phyloP scores from a whole-genome alignment of 352 stramenopile genomes.

The Globisporangium okanoganense region DNA sequence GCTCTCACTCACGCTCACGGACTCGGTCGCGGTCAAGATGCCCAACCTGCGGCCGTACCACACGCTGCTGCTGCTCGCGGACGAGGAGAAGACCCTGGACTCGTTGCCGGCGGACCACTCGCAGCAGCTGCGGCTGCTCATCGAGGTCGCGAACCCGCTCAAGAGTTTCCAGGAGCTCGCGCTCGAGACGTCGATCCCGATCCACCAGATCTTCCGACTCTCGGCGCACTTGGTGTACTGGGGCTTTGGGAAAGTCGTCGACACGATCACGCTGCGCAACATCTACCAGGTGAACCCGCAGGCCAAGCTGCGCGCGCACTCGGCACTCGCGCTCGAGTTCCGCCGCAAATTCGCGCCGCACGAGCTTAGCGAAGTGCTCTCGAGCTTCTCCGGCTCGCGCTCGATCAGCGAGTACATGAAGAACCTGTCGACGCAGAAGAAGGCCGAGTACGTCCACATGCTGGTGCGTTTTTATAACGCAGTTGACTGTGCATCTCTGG shows the following conservation, averaged over 20 bases:
- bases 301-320: conserved; percentile 44
- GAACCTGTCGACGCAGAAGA: conserved; percentile 51
- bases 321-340: conserved; percentile 63
- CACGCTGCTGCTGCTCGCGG: conserved; percentile 65
- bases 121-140: conserved; percentile 67
- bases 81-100: conserved; percentile 60
- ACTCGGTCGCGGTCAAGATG: conserved; percentile 56
- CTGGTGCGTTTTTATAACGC: conserved; percentile 30
- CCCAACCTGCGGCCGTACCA: conserved; percentile 78
- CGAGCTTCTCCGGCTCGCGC: conserved; percentile 64
- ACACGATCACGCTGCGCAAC: conserved; percentile 84
- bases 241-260: conserved; percentile 74
- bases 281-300: conserved; percentile 79
- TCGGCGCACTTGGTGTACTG: conserved; percentile 83
- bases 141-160: conserved; percentile 73
- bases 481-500: background rate
- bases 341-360: conserved; percentile 65
- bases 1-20: conserved; percentile 75
- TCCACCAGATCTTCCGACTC: conserved; percentile 82
- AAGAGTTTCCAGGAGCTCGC: conserved; percentile 85
- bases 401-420: conserved; percentile 83
- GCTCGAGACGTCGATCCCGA: conserved; percentile 68
- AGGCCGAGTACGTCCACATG: conserved; percentile 86
- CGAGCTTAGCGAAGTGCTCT: conserved; percentile 67
- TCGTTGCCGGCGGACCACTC: conserved; percentile 72